Conservation (phyloP, 106 monocot genomes). For the Dendrobium officinale region DNA sequence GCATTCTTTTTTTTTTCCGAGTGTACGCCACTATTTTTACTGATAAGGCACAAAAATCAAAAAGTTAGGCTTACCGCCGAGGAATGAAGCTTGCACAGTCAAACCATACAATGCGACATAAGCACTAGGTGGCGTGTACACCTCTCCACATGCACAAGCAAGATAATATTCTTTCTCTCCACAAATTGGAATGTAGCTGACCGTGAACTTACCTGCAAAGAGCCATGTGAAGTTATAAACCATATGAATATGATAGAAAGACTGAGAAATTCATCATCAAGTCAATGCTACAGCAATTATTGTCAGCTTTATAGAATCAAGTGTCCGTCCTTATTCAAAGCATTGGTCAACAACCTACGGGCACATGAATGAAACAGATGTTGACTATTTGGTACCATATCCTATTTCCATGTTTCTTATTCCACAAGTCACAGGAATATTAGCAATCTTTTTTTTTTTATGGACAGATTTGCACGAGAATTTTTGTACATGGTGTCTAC, state of each 20-base stretch:
- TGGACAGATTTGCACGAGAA: not conserved
- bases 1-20: not conserved
- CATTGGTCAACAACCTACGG: not conserved
- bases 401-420: not conserved
- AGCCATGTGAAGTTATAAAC: conserved; percentile 12
- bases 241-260: not conserved
- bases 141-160: conserved; percentile 86
- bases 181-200: conserved; percentile 73
- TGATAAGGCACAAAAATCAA: not conserved
- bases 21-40: not conserved
- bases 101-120: conserved; percentile 82
- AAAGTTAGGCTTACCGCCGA: conserved; percentile 53
- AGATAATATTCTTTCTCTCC: conserved; percentile 96
- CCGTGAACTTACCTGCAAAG: conserved; percentile 68
- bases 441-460: not conserved
- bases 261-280: not conserved
- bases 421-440: not conserved
- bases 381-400: not conserved
- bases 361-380: not conserved
- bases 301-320: not conserved
- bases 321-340: not conserved
- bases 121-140: conserved; percentile 84
- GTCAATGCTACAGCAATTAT: not conserved
- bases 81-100: conserved; percentile 68
- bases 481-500: not conserved